A percentile compares a stretch with the other conserved stretches of the same genome.
Conservation (phyloP, 352 stramenopile genomes). For the Phytopythium cucurbitacearum region DNA sequence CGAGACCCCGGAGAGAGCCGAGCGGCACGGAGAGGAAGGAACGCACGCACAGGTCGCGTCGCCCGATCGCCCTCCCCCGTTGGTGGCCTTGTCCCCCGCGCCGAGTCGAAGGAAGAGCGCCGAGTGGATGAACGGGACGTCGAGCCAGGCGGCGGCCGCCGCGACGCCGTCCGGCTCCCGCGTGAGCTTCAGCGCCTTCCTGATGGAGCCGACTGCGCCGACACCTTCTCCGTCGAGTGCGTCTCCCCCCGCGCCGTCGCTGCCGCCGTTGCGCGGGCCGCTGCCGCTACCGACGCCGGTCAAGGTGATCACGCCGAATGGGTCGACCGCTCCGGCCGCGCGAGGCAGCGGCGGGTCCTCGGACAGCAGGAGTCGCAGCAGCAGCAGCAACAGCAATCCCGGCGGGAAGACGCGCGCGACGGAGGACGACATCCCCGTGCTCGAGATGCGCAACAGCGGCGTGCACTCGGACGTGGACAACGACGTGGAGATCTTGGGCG, state of each 20-base stretch:
- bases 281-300: constrained; percentile 2
- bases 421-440: constrained; percentile 66
- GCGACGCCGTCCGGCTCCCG: constrained; percentile 2
- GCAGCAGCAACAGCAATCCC: background rate
- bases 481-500: constrained; percentile 16
- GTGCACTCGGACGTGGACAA: constrained; percentile 20
- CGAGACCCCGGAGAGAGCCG: too few species aligned
- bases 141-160: background rate
- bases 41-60: too few species aligned
- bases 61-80: too few species aligned
- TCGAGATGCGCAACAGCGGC: constrained; percentile 38
- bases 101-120: background rate
- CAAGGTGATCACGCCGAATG: background rate
- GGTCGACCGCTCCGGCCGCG: background rate
- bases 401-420: constrained; percentile 9
- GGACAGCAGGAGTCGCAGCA: constrained; percentile 5
- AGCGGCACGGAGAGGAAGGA: too few species aligned
- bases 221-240: constrained; percentile 20
- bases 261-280: constrained; percentile 13
- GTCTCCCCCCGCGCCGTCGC: constrained; percentile 12
- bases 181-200: constrained; percentile 53
- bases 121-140: background rate
- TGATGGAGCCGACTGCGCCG: constrained; percentile 32
- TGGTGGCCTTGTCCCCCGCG: too few species aligned
- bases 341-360: background rate